phyloP scores from a whole-genome alignment of 2,329 filamentous ascomycete genomes.

The Claviceps spartinae region DNA sequence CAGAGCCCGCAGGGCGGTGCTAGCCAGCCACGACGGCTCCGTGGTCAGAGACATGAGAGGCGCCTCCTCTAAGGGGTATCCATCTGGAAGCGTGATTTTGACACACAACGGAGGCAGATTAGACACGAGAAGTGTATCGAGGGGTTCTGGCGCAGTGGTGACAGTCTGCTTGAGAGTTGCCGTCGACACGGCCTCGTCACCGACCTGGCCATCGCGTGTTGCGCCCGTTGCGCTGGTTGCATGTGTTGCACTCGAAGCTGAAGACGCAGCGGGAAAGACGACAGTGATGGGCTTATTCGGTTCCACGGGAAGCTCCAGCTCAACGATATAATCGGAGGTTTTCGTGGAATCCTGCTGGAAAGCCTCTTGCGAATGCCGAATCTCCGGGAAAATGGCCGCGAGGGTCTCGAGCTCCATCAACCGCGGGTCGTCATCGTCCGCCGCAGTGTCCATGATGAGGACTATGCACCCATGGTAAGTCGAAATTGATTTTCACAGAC shows the following conservation, averaged over 20 bases:
- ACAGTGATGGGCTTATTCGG: constrained; percentile 42
- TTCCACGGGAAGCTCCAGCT: constrained; percentile 44
- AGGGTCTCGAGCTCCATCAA: constrained; percentile 46
- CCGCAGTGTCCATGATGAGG: constrained; percentile 25
- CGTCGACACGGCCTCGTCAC: neutral
- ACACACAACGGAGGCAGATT: constrained; percentile 46
- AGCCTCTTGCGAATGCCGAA: constrained; percentile 29
- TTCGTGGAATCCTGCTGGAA: constrained; percentile 10
- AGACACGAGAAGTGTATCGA: constrained; percentile 36
- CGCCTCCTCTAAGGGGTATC: constrained; percentile 41
- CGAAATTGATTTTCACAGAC: neutral
- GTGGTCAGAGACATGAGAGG: constrained; percentile 39
- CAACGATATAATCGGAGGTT: constrained; percentile 29
- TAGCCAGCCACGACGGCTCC: constrained; percentile 43
- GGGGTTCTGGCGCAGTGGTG: constrained; percentile 8
- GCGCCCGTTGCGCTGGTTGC: neutral
- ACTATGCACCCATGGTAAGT: constrained; percentile 1
- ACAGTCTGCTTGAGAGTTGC: neutral
- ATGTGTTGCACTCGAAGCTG: constrained; percentile 9
- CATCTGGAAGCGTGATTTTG: constrained; percentile 38
- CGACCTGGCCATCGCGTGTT: neutral
- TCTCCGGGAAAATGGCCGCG: constrained; percentile 54
- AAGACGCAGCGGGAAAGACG: constrained; percentile 36
- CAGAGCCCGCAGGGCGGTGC: constrained; percentile 32
- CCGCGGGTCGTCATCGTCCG: constrained; percentile 40